Conservation (phyloP, 106 monocot species). For the Narthecium ossifragum region DNA sequence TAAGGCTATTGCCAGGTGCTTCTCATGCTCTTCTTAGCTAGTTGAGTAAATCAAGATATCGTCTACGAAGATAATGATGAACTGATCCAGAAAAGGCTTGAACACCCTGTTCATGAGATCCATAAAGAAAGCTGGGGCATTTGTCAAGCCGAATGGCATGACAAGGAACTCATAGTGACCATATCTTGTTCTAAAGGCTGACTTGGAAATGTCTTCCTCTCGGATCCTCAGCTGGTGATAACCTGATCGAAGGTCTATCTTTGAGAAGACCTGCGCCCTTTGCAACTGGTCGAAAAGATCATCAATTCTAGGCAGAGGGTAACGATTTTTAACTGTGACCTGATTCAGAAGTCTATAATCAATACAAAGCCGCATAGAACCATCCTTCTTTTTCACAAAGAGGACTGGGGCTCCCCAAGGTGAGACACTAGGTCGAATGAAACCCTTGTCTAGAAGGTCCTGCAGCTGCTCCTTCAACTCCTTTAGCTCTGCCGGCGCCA, state of each 20-base stretch:
- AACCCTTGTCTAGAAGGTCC: background rate
- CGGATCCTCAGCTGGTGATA: background rate
- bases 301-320: background rate
- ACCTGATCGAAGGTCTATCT: background rate
- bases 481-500: background rate
- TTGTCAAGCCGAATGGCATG: background rate
- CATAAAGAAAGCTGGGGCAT: background rate
- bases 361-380: slow-evolving; percentile 3
- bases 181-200: background rate
- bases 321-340: slow-evolving; percentile 10
- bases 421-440: background rate
- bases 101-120: background rate
- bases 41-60: background rate
- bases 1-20: background rate
- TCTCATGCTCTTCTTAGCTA: background rate
- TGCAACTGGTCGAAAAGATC: slow-evolving; percentile 9
- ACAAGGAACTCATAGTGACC: background rate
- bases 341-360: background rate
- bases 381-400: slow-evolving; percentile 11
- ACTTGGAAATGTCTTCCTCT: background rate
- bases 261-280: background rate
- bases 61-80: background rate
- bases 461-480: slow-evolving; percentile 11
- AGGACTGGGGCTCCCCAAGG: slow-evolving; percentile 2
- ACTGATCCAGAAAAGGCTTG: background rate